Base-by-base conservation (phyloP, 108 stramenopile genomes). In the Seminavis robusta region DNA sequence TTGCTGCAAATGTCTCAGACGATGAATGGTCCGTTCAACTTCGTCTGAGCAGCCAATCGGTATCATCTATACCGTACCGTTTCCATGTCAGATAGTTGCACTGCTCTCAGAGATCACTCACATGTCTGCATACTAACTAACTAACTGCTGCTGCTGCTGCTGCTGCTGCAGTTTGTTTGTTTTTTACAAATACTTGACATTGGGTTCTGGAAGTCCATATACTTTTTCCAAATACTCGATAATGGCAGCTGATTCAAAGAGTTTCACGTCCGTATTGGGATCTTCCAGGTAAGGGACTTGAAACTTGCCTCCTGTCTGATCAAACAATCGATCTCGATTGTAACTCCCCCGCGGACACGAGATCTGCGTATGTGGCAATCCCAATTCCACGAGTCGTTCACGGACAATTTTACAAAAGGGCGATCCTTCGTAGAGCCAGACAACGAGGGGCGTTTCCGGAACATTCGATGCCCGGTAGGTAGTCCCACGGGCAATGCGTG, bases 201-300 rank as follows among this genome's bases (percentile, higher is more conserved):
- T 21, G n/a, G 48, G 28, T 10, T n/a, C 20, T 3, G 48, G 25
- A 26, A 64, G 31, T 42, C 65, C 29, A 76, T 83, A 72, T 74
- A 81, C 32, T 38, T 69, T 32, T 47, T 65, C 55, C 16, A 89
- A 54, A 30, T 89, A 89, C 15, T 82, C 65, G 36, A 75, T 63
- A 17, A 85, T 85, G 38, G 80, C 80, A 17, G 64, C 77, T 24
- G 69, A 72, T 61, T 89, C 87, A 48, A 67, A 77, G 68, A 89
- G 74, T 7, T 52, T 54, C 10, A 57, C 56, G 21, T 61, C 73
- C 3, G 81, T 74, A 71, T 89, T 84, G 1, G 76, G 73, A 55
- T 89, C 87, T 50, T 76, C 73, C 61, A 84, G 56, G 50, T 74
- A 84, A 3, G 87, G 87, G 11, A 80, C 65, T 47, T 73, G 72